These are phyloP conservation scores for Solanum pennellii DNA, from an alignment of 257 asterid species.

Conservation along the genomic window DNA sequence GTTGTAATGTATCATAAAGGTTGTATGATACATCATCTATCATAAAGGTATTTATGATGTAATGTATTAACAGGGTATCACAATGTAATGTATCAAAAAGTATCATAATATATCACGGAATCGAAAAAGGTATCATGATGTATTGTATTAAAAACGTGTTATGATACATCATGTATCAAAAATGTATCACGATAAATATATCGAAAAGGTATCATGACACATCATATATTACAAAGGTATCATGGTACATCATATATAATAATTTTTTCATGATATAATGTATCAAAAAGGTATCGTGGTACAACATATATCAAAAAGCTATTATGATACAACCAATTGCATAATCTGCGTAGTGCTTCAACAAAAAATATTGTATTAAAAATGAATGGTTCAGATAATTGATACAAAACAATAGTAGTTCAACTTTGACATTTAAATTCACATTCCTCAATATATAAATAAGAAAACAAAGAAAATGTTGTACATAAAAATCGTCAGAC, in stretches of 20 bases:
- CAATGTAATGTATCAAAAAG: neutral
- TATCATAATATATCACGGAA: too few relatives aligned
- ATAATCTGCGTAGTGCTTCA: neutral
- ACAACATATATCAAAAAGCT: neutral
- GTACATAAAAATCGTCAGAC: too few relatives aligned
- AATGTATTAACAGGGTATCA: neutral
- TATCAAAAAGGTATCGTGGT: neutral
- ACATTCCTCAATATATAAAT: neutral
- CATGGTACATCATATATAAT: too few relatives aligned
- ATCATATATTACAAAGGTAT: too few relatives aligned
- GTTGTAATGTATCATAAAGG: neutral
- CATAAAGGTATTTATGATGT: neutral
- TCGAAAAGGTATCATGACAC: neutral
- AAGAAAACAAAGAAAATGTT: neutral
- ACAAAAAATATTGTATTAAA: too few relatives aligned
- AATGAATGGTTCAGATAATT: too few relatives aligned
- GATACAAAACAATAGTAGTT: neutral
- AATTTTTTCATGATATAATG: neutral
- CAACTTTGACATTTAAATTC: neutral
- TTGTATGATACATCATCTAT: too few relatives aligned
- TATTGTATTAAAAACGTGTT: neutral
- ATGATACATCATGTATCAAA: neutral
- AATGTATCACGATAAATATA: neutral
- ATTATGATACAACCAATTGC: neutral
- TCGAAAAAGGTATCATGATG: neutral